Conservation (phyloP, 371 early-diverging fungal species). For the Syncephalis fuscata region DNA sequence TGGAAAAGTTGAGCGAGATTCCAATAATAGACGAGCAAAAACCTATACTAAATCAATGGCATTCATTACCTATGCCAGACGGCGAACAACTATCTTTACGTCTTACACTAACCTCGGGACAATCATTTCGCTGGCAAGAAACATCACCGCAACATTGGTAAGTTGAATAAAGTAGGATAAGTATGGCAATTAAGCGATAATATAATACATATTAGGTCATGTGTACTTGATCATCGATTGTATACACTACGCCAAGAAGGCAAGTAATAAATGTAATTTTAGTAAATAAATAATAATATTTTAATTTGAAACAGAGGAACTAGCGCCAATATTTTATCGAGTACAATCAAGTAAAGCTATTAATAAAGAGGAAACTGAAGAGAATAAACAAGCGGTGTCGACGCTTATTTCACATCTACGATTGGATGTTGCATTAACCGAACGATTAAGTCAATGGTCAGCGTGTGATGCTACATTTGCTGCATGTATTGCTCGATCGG, state of each 20-base stretch:
- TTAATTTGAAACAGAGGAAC: not conserved
- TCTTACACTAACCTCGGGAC: conserved; percentile 68
- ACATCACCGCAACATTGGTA: conserved; percentile 16
- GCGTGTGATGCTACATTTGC: conserved; percentile 44
- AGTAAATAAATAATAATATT: not conserved
- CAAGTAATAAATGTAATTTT: conserved; percentile 3
- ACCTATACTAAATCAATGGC: too few relatives aligned
- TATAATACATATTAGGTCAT: conserved; percentile 14
- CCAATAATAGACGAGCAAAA: too few relatives aligned
- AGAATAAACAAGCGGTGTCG: conserved; percentile 1
- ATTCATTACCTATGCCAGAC: too few relatives aligned
- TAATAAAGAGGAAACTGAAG: conserved; percentile 5
- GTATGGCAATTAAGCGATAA: too few relatives aligned
- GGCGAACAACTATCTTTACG: conserved; percentile 39
- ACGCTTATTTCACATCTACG: conserved; percentile 58
- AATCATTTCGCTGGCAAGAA: conserved; percentile 74
- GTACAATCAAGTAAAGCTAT: too few relatives aligned
- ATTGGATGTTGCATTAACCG: conserved; percentile 36
- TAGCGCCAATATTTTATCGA: conserved; percentile 13
- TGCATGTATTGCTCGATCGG: conserved; percentile 18
- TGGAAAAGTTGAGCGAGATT: too few relatives aligned
- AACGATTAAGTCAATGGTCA: conserved; percentile 53
- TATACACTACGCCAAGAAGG: conserved; percentile 13
- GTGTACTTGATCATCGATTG: conserved; percentile 16
- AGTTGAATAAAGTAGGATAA: conserved; percentile 8